phyloP scores from a whole-genome alignment of 2,329 filamentous ascomycete genomes.

The Fusarium penzigii region DNA sequence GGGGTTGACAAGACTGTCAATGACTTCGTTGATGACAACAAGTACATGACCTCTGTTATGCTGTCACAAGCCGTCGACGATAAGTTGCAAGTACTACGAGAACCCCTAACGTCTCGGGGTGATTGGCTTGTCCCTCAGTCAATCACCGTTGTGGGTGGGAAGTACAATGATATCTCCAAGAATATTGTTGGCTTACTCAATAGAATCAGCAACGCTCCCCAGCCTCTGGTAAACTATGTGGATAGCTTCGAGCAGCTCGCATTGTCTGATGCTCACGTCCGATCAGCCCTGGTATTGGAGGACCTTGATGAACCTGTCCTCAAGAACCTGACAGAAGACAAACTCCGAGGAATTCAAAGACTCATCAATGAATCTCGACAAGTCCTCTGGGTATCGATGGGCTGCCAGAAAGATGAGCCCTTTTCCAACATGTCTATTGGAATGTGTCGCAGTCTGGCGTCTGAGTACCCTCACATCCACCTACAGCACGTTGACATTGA shows the following conservation, averaged over 20 bases:
- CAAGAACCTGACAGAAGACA: not conserved
- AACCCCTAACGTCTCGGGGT: not conserved
- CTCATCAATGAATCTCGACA: not conserved
- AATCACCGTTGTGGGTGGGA: not conserved
- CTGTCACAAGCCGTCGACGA: slow-evolving; percentile 3
- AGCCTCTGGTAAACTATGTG: not conserved
- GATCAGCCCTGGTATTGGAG: not conserved
- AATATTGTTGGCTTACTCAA: not conserved
- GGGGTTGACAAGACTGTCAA: slow-evolving; percentile 8
- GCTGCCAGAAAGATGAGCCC: not conserved
- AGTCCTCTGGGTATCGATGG: not conserved
- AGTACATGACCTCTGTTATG: slow-evolving; percentile 1
- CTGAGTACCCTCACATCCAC: not conserved
- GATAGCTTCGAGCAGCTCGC: not conserved
- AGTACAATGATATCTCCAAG: not conserved
- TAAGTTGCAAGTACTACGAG: not conserved
- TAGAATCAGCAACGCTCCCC: not conserved
- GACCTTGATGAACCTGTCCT: not conserved
- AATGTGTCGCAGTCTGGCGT: not conserved
- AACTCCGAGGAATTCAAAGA: not conserved
- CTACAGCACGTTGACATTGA: not conserved
- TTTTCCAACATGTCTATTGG: not conserved
- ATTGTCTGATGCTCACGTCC: not conserved
- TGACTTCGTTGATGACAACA: slow-evolving; percentile 6
- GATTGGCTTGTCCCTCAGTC: not conserved